phyloP scores from a whole-genome alignment of 1,284 basidiomycete species.

The Vanrija humicola region DNA sequence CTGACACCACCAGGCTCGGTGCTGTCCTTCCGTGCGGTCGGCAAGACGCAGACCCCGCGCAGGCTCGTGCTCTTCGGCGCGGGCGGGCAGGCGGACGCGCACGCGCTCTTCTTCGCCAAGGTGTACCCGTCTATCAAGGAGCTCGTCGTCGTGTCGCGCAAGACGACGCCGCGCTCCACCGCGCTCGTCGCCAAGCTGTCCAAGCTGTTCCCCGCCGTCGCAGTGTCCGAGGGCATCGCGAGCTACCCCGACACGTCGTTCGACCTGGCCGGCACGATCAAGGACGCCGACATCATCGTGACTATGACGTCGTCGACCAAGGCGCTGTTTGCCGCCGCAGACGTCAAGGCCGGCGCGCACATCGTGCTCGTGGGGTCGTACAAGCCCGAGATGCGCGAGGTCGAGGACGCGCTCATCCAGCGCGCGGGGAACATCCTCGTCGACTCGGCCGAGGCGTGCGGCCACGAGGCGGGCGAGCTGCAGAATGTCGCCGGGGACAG shows the following conservation, averaged over 20 bases:
- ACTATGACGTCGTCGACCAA: constrained; percentile 70
- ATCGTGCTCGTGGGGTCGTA: constrained; percentile 71
- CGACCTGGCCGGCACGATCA: constrained; percentile 25
- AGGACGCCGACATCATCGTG: constrained; percentile 43
- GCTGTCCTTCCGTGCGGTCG: constrained; percentile 58
- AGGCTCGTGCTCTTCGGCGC: constrained; percentile 68
- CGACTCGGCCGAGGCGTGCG: constrained; percentile 66
- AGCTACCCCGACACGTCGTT: constrained; percentile 5
- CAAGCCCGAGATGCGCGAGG: constrained; percentile 72
- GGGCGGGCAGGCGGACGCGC: constrained; percentile 60
- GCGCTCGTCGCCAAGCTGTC: constrained; percentile 52
- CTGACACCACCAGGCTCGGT: constrained; percentile 59
- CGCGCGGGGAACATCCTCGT: constrained; percentile 60
- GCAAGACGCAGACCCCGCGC: constrained; percentile 43
- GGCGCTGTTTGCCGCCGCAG: constrained; percentile 62
- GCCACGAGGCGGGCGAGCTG: constrained; percentile 71
- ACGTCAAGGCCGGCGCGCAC: constrained; percentile 57
- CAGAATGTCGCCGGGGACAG: constrained; percentile 30
- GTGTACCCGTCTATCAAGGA: constrained; percentile 57
- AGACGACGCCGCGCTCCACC: constrained; percentile 55
- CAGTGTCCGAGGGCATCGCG: constrained; percentile 20
- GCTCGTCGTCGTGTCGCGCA: constrained; percentile 64
- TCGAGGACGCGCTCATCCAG: constrained; percentile 59
- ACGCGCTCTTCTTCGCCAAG: constrained; percentile 62
- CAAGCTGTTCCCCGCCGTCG: constrained; percentile 50